phyloP scores from a whole-genome alignment of 805 yeast species.

The Wickerhamomyces pijperi region DNA sequence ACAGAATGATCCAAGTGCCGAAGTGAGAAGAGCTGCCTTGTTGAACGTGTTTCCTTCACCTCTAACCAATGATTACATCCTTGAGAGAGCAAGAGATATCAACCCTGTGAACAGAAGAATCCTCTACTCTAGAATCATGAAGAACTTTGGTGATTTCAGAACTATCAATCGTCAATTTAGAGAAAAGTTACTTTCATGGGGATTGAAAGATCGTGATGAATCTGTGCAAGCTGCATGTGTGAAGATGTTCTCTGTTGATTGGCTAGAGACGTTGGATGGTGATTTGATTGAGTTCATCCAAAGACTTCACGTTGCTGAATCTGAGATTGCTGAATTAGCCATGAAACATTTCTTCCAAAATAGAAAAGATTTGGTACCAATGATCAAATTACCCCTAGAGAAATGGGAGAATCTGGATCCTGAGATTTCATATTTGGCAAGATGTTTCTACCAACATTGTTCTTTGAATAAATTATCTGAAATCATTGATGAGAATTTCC shows the following conservation, averaged over 20 bases:
- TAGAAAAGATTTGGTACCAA: constrained; percentile 51
- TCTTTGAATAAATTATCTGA: constrained; percentile 37
- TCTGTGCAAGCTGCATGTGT: constrained; percentile 62
- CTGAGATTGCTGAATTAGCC: constrained; percentile 57
- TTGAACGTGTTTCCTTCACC: constrained; percentile 51
- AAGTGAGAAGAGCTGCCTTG: constrained; percentile 79
- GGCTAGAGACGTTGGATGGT: constrained; percentile 62
- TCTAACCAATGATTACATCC: constrained; percentile 41
- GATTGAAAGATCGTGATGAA: constrained; percentile 77
- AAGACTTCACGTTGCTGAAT: constrained; percentile 56
- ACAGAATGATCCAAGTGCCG: constrained; percentile 75
- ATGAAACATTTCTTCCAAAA: constrained; percentile 50
- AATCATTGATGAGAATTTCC: constrained; percentile 56
- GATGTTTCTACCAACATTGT: constrained; percentile 60
- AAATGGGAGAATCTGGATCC: constrained; percentile 63
- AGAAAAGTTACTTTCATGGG: constrained; percentile 69
- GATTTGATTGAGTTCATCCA: constrained; percentile 67
- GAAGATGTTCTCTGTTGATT: constrained; percentile 54
- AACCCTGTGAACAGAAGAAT: constrained; percentile 62
- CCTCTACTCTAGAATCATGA: constrained; percentile 57
- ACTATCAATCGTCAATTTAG: constrained; percentile 42
- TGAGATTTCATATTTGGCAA: constrained; percentile 63
- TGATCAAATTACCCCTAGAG: constrained; percentile 48
- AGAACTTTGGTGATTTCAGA: constrained; percentile 55
- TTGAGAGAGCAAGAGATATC: constrained; percentile 77